Base-by-base conservation (phyloP, 2,329 filamentous ascomycete genomes). In the Diaporthe sp. region DNA sequence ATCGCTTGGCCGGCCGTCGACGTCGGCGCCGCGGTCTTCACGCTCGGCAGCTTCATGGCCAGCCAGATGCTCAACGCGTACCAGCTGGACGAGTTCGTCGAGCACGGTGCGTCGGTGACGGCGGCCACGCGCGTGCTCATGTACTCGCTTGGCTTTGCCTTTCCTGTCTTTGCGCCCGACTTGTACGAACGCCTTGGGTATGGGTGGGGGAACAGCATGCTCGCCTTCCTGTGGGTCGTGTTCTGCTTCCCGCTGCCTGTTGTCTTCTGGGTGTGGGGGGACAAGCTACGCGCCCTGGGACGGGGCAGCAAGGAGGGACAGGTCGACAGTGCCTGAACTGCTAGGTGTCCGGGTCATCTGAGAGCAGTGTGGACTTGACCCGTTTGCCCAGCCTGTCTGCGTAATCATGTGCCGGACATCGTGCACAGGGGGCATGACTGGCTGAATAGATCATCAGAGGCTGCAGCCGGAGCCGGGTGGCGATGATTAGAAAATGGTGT, bases 41-140 rank as follows among this genome's bases (percentile, higher is more conserved):
- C 87, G 0, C 83, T 86, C 6, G 90, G 90, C 1, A 88, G 87
- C 78, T 87, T 90, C 61, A 85, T 89, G 13, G 82, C 87, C 0
- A 90, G 90, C 68, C 87, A 88, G 79, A 88, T 87, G 3, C 85
- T 90, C 47, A 85, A 87, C 68, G 90, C 89, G 0, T 92, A 92
- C 74, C 84, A 89, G 1, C 86, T 91, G 6, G 90, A 92, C 63
- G 88, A 88, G 63, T 84, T 83, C 68, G 80, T 65, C 8, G 78
- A 31, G 8, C 81, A 82, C 31, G 81, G 81, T 1, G 84, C 84
- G 8, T 84, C 82, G 2, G 84, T 83, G 0, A 87, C 88, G 74
- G 90, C 89, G 0, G 89, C 89, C 0, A 88, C 87, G 8, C 89
- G 88, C 0, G 85, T 91, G 1, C 82, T 91, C 44, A 85, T 88